Conservation (phyloP, 2,329 filamentous ascomycete species). For the Colletotrichum cereale region DNA sequence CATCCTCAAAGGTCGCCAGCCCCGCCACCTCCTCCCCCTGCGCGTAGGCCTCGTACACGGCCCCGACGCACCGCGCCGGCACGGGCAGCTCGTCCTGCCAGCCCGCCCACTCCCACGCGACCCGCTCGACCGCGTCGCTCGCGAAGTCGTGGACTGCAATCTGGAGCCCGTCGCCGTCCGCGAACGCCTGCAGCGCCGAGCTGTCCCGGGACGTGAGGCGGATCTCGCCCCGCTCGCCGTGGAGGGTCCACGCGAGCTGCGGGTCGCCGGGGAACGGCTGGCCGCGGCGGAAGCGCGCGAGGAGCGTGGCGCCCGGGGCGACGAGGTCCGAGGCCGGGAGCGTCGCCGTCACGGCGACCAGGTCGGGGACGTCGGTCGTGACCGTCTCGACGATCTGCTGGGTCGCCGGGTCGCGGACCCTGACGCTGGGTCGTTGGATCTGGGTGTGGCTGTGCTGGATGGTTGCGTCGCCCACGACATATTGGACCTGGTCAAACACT, state of each 20-base stretch:
- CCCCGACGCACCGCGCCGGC: conserved; percentile 62
- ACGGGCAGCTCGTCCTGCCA: conserved; percentile 61
- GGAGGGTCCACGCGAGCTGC: conserved; percentile 62
- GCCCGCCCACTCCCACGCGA: conserved; percentile 59
- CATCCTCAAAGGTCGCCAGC: conserved; percentile 32
- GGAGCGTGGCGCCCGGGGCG: conserved; percentile 54
- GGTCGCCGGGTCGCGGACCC: conserved; percentile 10
- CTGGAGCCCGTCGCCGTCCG: conserved; percentile 56
- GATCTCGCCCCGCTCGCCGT: conserved; percentile 65
- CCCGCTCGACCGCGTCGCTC: conserved; percentile 56
- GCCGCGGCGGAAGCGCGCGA: conserved; percentile 61
- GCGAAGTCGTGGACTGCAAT: conserved; percentile 65
- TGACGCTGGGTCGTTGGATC: conserved; percentile 48
- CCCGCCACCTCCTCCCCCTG: neutral
- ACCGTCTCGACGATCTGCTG: conserved; percentile 19
- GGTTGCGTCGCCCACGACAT: conserved; percentile 18
- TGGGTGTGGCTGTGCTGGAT: conserved; percentile 38
- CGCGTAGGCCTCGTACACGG: conserved; percentile 69
- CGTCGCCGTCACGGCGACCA: conserved; percentile 51
- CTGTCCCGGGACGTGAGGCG: conserved; percentile 2
- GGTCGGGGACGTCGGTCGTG: conserved; percentile 45
- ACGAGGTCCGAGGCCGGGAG: conserved; percentile 47
- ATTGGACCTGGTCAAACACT: conserved; percentile 29
- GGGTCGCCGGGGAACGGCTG: conserved; percentile 61
- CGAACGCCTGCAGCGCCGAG: conserved; percentile 44